phyloP scores from a whole-genome alignment of 805 yeast genomes.

The Nakazawaea anatomiae region DNA sequence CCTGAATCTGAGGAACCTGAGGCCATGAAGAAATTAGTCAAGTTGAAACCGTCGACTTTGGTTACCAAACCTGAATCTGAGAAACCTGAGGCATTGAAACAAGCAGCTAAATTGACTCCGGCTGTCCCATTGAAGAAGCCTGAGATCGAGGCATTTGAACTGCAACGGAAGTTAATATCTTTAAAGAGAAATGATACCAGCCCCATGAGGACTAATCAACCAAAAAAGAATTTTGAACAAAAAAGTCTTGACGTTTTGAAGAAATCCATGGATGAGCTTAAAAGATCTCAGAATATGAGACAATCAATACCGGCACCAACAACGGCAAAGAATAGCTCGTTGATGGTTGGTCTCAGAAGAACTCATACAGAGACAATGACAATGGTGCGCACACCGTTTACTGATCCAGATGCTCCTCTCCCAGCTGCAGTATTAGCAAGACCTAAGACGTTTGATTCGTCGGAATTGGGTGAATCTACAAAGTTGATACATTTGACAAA shows the following conservation, averaged over 20 bases:
- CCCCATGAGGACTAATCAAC: neutral
- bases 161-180: neutral
- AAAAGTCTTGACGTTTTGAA: constrained; percentile 5
- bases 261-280: constrained; percentile 5
- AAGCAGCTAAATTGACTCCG: constrained; percentile 12
- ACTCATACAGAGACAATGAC: constrained; percentile 2
- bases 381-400: constrained; percentile 6
- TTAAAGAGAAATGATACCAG: constrained; percentile 1
- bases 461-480: constrained; percentile 14
- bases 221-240: constrained; percentile 6
- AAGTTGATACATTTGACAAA: constrained; percentile 40
- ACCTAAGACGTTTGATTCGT: constrained; percentile 15
- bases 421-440: constrained; percentile 6
- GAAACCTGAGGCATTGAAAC: constrained; percentile 23
- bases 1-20: constrained; percentile 20
- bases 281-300: neutral
- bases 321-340: neutral
- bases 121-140: constrained; percentile 7
- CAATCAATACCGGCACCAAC: neutral
- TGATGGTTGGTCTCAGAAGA: neutral
- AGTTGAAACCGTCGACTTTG: constrained; percentile 16
- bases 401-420: constrained; percentile 3
- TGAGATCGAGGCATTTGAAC: constrained; percentile 1
- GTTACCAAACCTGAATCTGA: constrained; percentile 13
- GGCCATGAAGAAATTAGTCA: constrained; percentile 15